These are phyloP conservation scores for Umbelopsis ramanniana DNA, from an alignment of 192 early-diverging fungal species.

Conservation along the genomic window DNA sequence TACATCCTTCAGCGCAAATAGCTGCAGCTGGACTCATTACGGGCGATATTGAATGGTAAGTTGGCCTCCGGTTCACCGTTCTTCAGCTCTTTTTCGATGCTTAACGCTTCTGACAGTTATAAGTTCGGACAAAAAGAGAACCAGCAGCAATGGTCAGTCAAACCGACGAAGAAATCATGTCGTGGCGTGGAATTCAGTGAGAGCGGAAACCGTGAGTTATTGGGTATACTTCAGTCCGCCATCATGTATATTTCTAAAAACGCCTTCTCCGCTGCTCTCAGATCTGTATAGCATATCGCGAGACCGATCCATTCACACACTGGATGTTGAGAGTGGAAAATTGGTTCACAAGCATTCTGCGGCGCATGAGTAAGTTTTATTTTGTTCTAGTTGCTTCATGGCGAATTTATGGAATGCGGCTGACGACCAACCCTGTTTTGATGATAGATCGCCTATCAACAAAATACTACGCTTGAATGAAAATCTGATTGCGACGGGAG, in stretches of 20 bases:
- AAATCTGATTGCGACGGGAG: constrained; percentile 85
- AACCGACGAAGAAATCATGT: constrained; percentile 84
- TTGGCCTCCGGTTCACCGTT: neutral
- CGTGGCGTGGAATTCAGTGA: constrained; percentile 80
- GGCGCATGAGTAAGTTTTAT: constrained; percentile 78
- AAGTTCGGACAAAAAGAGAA: constrained; percentile 39
- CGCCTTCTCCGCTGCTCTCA: constrained; percentile 21
- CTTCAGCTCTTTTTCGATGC: neutral
- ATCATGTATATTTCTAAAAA: no score
- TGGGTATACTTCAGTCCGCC: neutral
- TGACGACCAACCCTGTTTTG: neutral
- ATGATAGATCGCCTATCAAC: constrained; percentile 71
- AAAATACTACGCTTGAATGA: constrained; percentile 69
- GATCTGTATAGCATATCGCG: constrained; percentile 81
- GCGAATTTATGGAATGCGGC: constrained; percentile 32
- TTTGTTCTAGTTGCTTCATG: constrained; percentile 1
- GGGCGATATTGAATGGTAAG: constrained; percentile 73
- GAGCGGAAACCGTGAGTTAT: constrained; percentile 66
- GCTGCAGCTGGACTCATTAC: constrained; percentile 73
- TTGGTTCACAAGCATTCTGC: constrained; percentile 68
- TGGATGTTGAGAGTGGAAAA: constrained; percentile 79
- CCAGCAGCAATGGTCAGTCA: constrained; percentile 52
- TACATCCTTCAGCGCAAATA: constrained; percentile 73
- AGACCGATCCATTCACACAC: constrained; percentile 81
- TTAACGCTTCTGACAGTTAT: constrained; percentile 12